Conservation (phyloP, 1,284 basidiomycete genomes). For the Tremellales sp. region DNA sequence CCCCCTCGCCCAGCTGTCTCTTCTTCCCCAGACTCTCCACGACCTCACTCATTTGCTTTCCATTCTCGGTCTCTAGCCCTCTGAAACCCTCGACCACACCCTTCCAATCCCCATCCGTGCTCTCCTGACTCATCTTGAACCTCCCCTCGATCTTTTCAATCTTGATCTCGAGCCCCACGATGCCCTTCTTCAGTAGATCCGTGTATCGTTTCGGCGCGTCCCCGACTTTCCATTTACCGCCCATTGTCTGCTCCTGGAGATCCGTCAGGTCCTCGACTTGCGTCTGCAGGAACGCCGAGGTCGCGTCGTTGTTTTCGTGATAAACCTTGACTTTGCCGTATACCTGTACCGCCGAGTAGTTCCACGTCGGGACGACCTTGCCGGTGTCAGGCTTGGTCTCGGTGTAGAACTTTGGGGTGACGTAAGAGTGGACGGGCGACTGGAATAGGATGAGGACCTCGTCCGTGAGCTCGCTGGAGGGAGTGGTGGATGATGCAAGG, state of each 20-base stretch:
- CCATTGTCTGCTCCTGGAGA: slow-evolving; percentile 21
- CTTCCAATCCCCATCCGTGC: slow-evolving; percentile 38
- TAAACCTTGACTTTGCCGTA: slow-evolving; percentile 41
- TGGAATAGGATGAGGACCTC: slow-evolving; percentile 47
- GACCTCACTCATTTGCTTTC: slow-evolving; percentile 35
- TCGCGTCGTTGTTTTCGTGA: slow-evolving; percentile 16
- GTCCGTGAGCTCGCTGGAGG: slow-evolving; percentile 18
- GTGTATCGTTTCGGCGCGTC: slow-evolving; percentile 48
- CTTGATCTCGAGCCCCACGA: slow-evolving; percentile 49
- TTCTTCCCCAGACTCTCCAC: slow-evolving; percentile 29
- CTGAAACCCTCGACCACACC: slow-evolving; percentile 48
- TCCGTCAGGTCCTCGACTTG: slow-evolving; percentile 39
- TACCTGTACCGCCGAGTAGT: slow-evolving; percentile 47
- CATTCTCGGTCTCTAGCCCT: slow-evolving; percentile 27
- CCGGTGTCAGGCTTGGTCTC: slow-evolving; percentile 43
- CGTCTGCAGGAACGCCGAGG: slow-evolving; percentile 28
- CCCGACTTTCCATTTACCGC: slow-evolving; percentile 39
- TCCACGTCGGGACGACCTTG: slow-evolving; percentile 49
- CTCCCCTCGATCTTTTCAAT: slow-evolving; percentile 47
- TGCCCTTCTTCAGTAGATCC: slow-evolving; percentile 46
- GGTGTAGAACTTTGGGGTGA: slow-evolving; percentile 46
- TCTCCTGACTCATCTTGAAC: slow-evolving; percentile 50
- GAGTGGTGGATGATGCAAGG: neutral
- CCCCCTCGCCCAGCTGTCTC: no score
- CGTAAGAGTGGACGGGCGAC: slow-evolving; percentile 41